phyloP scores from a whole-genome alignment of 2,329 filamentous ascomycete species.

The Ascochyta viciae-villosae region DNA sequence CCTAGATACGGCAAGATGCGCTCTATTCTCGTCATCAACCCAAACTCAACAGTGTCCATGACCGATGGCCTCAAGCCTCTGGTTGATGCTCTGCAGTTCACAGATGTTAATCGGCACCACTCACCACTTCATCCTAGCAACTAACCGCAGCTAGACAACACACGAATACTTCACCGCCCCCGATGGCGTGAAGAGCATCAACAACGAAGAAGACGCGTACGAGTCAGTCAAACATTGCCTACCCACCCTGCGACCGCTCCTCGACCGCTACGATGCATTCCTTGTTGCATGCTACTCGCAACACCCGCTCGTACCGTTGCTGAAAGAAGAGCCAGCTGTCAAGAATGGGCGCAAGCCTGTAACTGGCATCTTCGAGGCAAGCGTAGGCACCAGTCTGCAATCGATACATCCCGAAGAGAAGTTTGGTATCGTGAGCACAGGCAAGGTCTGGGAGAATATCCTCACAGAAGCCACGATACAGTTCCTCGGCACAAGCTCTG shows the following conservation, averaged over 20 bases:
- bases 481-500: constrained; percentile 64
- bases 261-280: constrained; percentile 71
- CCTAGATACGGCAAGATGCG: constrained; percentile 43
- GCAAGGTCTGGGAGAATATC: constrained; percentile 80
- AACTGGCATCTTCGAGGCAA: constrained; percentile 88
- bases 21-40: constrained; percentile 75
- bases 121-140: constrained; percentile 41
- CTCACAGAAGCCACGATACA: constrained; percentile 69
- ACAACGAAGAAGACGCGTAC: constrained; percentile 73
- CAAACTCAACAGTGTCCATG: constrained; percentile 78
- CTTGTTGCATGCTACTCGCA: constrained; percentile 89
- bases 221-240: constrained; percentile 69
- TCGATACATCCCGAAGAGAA: constrained; percentile 57
- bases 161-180: constrained; percentile 73
- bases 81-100: constrained; percentile 53
- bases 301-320: constrained; percentile 73
- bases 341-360: constrained; percentile 60
- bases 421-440: constrained; percentile 91
- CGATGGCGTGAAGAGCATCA: constrained; percentile 75
- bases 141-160: constrained; percentile 54
- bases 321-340: constrained; percentile 57
- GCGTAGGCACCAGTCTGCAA: constrained; percentile 70
- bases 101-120: constrained; percentile 49
- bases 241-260: constrained; percentile 57
- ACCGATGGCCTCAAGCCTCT: constrained; percentile 68